Evolutionary conservation across 2,329 filamentous ascomycete species (phyloP).

Genomic region (Epichloe elymi): DNA sequence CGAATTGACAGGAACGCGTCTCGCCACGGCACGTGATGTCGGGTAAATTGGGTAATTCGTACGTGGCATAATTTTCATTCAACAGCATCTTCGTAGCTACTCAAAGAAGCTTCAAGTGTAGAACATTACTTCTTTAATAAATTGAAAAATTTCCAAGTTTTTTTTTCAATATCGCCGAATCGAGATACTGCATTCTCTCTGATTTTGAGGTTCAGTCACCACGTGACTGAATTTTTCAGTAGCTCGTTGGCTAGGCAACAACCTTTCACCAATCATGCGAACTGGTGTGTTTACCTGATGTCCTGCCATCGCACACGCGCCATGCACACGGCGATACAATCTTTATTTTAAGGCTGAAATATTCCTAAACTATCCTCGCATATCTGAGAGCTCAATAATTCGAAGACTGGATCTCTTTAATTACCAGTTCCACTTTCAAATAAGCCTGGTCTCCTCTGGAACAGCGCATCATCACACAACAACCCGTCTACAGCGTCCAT

Average conservation of each 20-base stretch:
- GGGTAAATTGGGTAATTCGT: conserved; percentile 17
- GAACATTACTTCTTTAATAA: too few species aligned
- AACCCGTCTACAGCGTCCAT: not conserved
- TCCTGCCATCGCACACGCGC: not conserved
- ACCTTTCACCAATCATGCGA: conserved; percentile 10
- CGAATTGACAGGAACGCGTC: conserved; percentile 13
- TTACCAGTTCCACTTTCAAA: not conserved
- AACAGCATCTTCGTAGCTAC: not conserved
- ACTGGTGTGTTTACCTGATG: conserved; percentile 10
- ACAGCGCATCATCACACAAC: not conserved
- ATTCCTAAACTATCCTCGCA: not conserved
- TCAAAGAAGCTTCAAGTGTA: not conserved
- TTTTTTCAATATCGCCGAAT: not conserved
- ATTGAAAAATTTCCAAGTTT: too few species aligned
- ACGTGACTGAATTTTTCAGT: not conserved
- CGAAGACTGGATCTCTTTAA: not conserved
- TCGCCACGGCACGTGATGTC: conserved; percentile 22
- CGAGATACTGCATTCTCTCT: not conserved
- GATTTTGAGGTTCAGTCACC: not conserved
- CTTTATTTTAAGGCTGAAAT: not conserved
- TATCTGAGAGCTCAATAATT: not conserved
- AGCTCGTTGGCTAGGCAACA: conserved; percentile 23
- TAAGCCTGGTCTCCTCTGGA: not conserved
- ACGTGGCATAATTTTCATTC: not conserved
- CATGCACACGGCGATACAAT: not conserved